A percentile compares a stretch with the other conserved stretches of the same genome.
phyloP scores from a whole-genome alignment of 495 filamentous ascomycete genomes.

The Pyrenula massariospora region DNA sequence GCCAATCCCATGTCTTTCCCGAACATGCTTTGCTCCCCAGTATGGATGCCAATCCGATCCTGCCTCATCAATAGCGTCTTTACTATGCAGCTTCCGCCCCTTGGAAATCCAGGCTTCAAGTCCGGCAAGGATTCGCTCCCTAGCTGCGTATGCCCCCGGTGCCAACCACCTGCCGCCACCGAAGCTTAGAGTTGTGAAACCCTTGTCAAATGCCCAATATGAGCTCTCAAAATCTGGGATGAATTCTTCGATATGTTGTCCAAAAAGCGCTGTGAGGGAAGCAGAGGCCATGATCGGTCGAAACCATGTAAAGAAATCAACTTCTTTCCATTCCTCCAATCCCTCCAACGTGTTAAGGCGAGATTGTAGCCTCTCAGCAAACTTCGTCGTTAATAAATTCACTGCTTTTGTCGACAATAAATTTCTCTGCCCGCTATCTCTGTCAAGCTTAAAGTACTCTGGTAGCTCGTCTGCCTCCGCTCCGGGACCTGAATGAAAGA shows the following conservation, averaged over 20 bases:
- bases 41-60: background rate
- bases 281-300: slow-evolving; percentile 11
- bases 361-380: too few species aligned
- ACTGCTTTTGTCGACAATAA: too few species aligned
- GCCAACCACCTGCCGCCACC: slow-evolving; percentile 3
- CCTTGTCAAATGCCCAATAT: slow-evolving; percentile 1
- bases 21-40: background rate
- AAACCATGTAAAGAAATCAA: background rate
- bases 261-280: slow-evolving; percentile 11
- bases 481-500: too few species aligned
- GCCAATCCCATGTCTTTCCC: background rate
- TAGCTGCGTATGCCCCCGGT: background rate
- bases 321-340: too few species aligned
- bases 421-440: too few species aligned
- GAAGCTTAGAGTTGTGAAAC: background rate
- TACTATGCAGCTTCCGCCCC: too few species aligned
- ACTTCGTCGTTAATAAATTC: too few species aligned
- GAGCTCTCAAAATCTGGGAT: slow-evolving; percentile 6
- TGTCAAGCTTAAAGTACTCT: too few species aligned
- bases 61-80: too few species aligned
- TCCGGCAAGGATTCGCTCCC: background rate
- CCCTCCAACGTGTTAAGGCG: too few species aligned
- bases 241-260: slow-evolving; percentile 9
- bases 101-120: slow-evolving; percentile 8
- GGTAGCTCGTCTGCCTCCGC: too few species aligned